phyloP scores from a whole-genome alignment of 2,329 filamentous ascomycete genomes.

The Penicillium capsulatum region DNA sequence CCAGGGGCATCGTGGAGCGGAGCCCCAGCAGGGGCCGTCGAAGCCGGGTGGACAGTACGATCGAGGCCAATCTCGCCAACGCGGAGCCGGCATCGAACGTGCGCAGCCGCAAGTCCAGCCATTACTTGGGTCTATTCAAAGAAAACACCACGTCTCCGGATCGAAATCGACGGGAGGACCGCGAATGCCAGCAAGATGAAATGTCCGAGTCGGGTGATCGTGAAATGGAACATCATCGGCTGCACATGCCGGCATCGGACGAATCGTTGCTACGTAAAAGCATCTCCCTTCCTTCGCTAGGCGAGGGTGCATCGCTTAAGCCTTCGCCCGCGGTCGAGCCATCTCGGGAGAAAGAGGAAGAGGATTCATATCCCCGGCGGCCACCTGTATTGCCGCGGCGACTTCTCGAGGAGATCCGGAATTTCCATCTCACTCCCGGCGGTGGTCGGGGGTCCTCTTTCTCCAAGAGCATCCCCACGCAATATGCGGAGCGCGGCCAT shows the following conservation, averaged over 20 bases:
- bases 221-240: conserved; percentile 15
- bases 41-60: conserved; percentile 56
- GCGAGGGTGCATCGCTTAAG: conserved; percentile 23
- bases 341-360: conserved; percentile 9
- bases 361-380: conserved; percentile 24
- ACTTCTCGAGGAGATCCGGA: conserved; percentile 55
- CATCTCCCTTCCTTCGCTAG: conserved; percentile 27
- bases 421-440: conserved; percentile 50
- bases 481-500: conserved; percentile 32
- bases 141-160: conserved; percentile 56
- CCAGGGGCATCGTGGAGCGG: conserved; percentile 28
- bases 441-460: conserved; percentile 45
- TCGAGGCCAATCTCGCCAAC: conserved; percentile 60
- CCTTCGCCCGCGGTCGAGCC: conserved; percentile 10
- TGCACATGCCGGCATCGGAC: conserved; percentile 11
- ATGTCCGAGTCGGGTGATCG: conserved; percentile 16
- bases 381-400: conserved; percentile 44
- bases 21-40: conserved; percentile 44
- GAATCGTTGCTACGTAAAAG: conserved; percentile 25
- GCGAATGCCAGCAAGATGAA: conserved; percentile 36
- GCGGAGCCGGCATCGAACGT: conserved; percentile 52
- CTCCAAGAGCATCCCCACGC: conserved; percentile 38
- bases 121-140: conserved; percentile 62
- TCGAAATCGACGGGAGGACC: conserved; percentile 48
- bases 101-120: conserved; percentile 62